Evolutionary conservation across 208 protist genomes (phyloP), one percentile per base, ranked within the genome.

Genomic region (Borovskyia barvae): DNA sequence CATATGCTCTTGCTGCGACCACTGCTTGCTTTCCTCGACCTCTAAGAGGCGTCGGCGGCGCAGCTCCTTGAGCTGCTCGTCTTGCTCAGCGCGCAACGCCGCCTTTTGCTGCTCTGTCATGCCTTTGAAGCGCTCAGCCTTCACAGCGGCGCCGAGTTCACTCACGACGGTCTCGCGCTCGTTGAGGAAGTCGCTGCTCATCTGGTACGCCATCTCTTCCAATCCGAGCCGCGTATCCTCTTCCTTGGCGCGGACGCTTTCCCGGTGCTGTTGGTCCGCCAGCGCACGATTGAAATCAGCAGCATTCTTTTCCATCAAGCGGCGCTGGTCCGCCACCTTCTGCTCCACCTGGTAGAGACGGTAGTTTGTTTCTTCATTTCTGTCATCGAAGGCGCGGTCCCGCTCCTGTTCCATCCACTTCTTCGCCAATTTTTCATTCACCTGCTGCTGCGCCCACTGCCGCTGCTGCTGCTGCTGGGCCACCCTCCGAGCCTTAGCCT

Each of bases 381-480:
- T 83, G 35, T 89, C 81, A 48, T 96, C 89, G 58, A 80, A 96
- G 17, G 72, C 60, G 39, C 80, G 71, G 48, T 96, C 82, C 49
- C 77, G 75, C 68, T 90, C 83, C 55, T 88, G 69, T 70, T 97
- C 91, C 90, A 93, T 92, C 82, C 86, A 94, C 67, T 95, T 97
- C 72, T 92, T 91, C 33, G 87, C 77, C 17, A 91, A 66, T 71
- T 97, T 95, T 66, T 96, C 91, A 14, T 95, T 87, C 37, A 85
- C 55, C 59, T 96, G 89, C 75, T 93, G 80, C 68, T 80, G 47
- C 6, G 83, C 80, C 90, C 93, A 97, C 12, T 79, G 51, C 15
- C 76, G 79, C 66, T 94, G 84, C 75, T 97, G 91, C 5, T 55
- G 66, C 66, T 94, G 84, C 72, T 97, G 94, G 0, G 77, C 77